Evolutionary conservation across 2,329 filamentous ascomycete genomes (phyloP).

Genomic region (Colletotrichum sp.): DNA sequence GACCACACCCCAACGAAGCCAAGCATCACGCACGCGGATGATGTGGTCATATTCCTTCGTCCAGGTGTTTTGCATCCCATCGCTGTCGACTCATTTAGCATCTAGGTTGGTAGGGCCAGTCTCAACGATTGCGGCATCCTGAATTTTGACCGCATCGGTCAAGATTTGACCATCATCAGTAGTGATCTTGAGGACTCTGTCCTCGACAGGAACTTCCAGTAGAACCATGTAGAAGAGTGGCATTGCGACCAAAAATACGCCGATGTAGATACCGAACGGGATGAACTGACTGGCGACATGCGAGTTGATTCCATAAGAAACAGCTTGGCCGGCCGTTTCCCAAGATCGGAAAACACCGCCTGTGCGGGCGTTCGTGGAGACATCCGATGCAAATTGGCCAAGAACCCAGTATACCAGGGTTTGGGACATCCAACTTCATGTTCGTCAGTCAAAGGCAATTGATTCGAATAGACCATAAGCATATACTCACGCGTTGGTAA

Average conservation of each 20-base stretch:
- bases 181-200: not conserved
- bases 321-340: not conserved
- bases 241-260: not conserved
- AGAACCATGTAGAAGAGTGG: not conserved
- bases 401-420: not conserved
- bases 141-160: not conserved
- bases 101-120: fast-evolving
- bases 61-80: no score
- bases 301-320: not conserved
- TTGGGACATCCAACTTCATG: not conserved
- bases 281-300: not conserved
- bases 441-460: not conserved
- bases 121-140: not conserved
- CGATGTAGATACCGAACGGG: not conserved
- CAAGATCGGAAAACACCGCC: not conserved
- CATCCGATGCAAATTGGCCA: not conserved
- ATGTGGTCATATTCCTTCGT: no score
- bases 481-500: not conserved
- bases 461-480: no score
- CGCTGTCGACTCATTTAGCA: not conserved
- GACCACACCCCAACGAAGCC: no score
- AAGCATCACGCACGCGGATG: no score
- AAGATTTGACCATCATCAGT: not conserved
- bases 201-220: not conserved
- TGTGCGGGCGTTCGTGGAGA: not conserved